Percentiles rank a stretch among this genome's conserved stretches.
These are phyloP conservation scores for Candida jianshihensis DNA, from an alignment of 805 yeast species.

Conservation along the genomic window DNA sequence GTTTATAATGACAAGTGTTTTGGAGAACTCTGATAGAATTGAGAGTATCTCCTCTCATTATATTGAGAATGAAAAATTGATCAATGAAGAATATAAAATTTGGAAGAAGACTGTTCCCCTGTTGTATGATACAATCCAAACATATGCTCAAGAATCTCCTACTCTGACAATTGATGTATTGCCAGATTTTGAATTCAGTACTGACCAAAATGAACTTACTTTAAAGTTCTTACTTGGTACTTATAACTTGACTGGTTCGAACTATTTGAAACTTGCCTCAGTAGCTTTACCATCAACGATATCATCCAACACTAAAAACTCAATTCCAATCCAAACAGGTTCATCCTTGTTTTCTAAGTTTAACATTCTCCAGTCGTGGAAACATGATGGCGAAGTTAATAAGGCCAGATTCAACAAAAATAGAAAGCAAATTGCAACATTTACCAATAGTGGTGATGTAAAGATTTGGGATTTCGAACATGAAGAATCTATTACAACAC, in stretches of 20 bases:
- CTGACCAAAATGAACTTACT: constrained; percentile 24
- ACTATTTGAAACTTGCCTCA: constrained; percentile 37
- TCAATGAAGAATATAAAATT: constrained; percentile 67
- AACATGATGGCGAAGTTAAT: constrained; percentile 56
- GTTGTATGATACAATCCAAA: constrained; percentile 60
- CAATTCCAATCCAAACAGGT: constrained; percentile 24
- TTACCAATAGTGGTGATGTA: constrained; percentile 36
- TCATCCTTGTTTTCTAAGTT: constrained; percentile 33
- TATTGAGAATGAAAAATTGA: constrained; percentile 52
- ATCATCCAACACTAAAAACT: constrained; percentile 24
- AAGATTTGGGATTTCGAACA: constrained; percentile 32
- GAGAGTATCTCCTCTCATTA: constrained; percentile 28
- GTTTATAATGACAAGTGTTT: background rate
- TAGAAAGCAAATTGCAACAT: constrained; percentile 19
- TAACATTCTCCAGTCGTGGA: constrained; percentile 33
- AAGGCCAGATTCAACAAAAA: constrained; percentile 41
- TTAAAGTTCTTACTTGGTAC: constrained; percentile 44
- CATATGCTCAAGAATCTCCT: constrained; percentile 52
- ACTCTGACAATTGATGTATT: constrained; percentile 54
- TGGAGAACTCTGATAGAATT: background rate
- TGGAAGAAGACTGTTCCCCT: constrained; percentile 86
- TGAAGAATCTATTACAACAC: constrained; percentile 20
- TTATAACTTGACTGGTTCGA: constrained; percentile 28
- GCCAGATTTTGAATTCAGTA: constrained; percentile 25
- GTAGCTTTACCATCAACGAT: constrained; percentile 37